Percentiles rank a stretch among this genome's conserved stretches.
phyloP scores from a whole-genome alignment of 202 grass and related monocot species.

The Tripidium arundinaceum region DNA sequence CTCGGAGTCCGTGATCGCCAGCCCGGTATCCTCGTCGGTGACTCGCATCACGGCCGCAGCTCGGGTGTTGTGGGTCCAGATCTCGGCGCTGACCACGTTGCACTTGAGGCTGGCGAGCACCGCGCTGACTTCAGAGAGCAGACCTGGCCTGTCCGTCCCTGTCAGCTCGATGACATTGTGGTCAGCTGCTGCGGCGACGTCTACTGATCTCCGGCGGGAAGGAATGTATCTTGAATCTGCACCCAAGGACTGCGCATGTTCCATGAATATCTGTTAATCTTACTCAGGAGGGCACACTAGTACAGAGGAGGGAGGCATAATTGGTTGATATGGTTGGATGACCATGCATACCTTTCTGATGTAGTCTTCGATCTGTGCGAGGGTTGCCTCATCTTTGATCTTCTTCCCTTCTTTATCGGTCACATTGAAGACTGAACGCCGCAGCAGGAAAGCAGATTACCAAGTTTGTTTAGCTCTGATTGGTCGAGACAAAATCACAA shows the following conservation, averaged over 20 bases:
- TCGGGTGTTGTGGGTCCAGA: slow-evolving; percentile 82
- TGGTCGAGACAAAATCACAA: neutral
- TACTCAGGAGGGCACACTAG: neutral
- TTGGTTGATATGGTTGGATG: neutral
- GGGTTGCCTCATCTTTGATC: slow-evolving; percentile 37
- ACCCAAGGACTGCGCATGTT: slow-evolving; percentile 50
- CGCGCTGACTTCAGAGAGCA: slow-evolving; percentile 77
- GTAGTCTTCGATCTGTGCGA: slow-evolving; percentile 42
- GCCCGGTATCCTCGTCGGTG: slow-evolving; percentile 46
- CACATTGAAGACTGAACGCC: slow-evolving; percentile 64
- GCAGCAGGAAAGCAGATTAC: slow-evolving; percentile 31
- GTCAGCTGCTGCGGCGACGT: slow-evolving; percentile 40
- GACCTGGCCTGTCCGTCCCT: slow-evolving; percentile 63
- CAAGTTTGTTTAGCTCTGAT: neutral
- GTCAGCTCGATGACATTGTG: slow-evolving; percentile 69
- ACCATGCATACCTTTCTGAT: slow-evolving; percentile 58
- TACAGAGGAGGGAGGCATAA: neutral
- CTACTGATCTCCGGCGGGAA: slow-evolving; percentile 50
- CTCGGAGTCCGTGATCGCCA: slow-evolving; percentile 39
- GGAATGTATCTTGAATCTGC: slow-evolving; percentile 57
- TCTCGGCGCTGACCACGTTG: slow-evolving; percentile 82
- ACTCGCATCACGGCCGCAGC: slow-evolving; percentile 74
- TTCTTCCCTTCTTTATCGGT: slow-evolving; percentile 72
- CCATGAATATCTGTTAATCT: neutral
- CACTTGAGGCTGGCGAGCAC: slow-evolving; percentile 65